Evolutionary conservation across 2,329 filamentous ascomycete species (phyloP), one percentile per base, ranked within the genome.

Genomic region (Iodosphaeria phyllophila): DNA sequence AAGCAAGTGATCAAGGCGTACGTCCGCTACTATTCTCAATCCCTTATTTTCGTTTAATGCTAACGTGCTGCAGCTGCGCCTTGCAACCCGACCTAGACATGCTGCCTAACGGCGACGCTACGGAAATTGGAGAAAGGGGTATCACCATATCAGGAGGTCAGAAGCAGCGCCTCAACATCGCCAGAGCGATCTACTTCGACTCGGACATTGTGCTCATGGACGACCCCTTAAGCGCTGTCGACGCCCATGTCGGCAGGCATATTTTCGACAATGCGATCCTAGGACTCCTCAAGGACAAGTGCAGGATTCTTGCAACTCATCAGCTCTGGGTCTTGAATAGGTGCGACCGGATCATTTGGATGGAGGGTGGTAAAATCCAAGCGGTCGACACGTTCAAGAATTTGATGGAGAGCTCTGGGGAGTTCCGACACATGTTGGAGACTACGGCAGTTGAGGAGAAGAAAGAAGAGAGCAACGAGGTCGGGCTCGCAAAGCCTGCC

Each of bases 111-210:
- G 78, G 82, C 9, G 89, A 95, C 39, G 50, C 65, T 37, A 98
- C 86, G 0, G 86, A 95, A 46, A 92, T 95, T 41, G 89, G 86
- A 14, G 89, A 95, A 48, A 73, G 83, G 32, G 86, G 89, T 26
- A 93, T 95, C 41, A 95, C 83, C 1, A 77, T 95, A 2, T 92
- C 83, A 11, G 86, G 89, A 28, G 86, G 86, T 2, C 86, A 95
- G 48, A 93, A 93, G 48, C 86, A 93, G 47, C 71, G 89, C 8
- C 58, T 93, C 36, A 95, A 93, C 43, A 93, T 95, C 41, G 89
- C 89, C 11, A 67, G 89, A 24, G 70, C 72, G 31, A 74, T 76
- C 34, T 63, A 84, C 52, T 76, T 74, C 31, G 58, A 75, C 32
- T 61, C 71, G 8, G 68, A 74, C 29, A 63, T 76, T 25, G 60